Evolutionary conservation across 495 filamentous ascomycete species (phyloP).

Genomic region (Penicillium atrosanguineum): DNA sequence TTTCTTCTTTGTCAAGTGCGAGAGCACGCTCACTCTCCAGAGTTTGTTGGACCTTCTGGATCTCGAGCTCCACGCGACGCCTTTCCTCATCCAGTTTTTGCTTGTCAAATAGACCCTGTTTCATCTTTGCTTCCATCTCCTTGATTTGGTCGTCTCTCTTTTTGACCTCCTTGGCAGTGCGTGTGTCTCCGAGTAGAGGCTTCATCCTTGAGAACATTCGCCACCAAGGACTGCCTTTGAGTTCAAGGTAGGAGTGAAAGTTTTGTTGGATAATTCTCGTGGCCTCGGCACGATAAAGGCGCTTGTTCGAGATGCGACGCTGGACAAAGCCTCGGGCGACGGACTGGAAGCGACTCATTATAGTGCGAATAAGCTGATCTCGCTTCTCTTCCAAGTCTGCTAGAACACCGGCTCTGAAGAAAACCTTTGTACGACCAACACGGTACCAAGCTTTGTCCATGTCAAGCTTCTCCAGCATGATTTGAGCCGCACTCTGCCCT

Average conservation of each 20-base stretch:
- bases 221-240: slow-evolving; percentile 96
- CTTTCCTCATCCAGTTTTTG: slow-evolving; percentile 88
- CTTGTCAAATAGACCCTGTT: slow-evolving; percentile 68
- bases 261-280: slow-evolving; percentile 93
- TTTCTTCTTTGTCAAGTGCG: slow-evolving; percentile 96
- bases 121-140: slow-evolving; percentile 78
- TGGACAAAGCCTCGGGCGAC: slow-evolving; percentile 85
- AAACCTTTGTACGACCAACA: slow-evolving; percentile 95
- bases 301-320: slow-evolving; percentile 83
- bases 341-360: slow-evolving; percentile 93
- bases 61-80: slow-evolving; percentile 79
- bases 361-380: slow-evolving; percentile 85
- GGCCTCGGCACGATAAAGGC: slow-evolving; percentile 90
- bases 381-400: slow-evolving; percentile 95
- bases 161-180: slow-evolving; percentile 87
- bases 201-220: slow-evolving; percentile 92
- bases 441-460: slow-evolving; percentile 85
- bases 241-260: slow-evolving; percentile 81
- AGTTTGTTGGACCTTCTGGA: slow-evolving; percentile 85
- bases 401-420: slow-evolving; percentile 94
- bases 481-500: slow-evolving; percentile 76
- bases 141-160: slow-evolving; percentile 91
- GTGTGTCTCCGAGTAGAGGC: slow-evolving; percentile 86
- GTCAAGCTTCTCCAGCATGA: slow-evolving; percentile 87
- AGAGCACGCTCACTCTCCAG: slow-evolving; percentile 93